Base-by-base conservation (phyloP, 73 alveolate genomes). In the Blepharisma japonicum region DNA sequence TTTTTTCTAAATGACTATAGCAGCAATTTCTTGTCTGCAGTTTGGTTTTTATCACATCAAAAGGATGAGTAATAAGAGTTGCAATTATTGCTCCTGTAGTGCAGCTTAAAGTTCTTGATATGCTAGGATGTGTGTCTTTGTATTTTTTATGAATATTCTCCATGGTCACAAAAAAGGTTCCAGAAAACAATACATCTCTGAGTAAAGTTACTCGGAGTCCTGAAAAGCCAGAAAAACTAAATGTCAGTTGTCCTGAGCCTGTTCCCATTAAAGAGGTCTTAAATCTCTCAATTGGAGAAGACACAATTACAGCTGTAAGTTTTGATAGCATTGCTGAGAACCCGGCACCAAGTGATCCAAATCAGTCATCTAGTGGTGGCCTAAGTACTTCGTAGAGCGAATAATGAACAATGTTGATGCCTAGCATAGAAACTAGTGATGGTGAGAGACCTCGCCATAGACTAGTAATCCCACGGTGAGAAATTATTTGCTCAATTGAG, bases 381-480 rank as follows among this genome's bases (percentile, higher is more conserved):
- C 23, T 0, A 25, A 25, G 23, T 8, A 20, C 18, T 25, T 61
- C 74, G 5, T 61, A 61, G 46, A n/a, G 23, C 14, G 74, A 39
- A 61, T 61, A 61, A 25, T 61, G 23, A 9, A 61, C 74, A 9
- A 61, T 61, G 47, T 61, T 61, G 18, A 39, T 14, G 14, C 47
- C 2, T 4, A 61, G 23, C 18, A 39, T 61, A 8, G 74, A 61
- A 20, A 61, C 23, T 61, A 39, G 23, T 8, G 50, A 8, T 61
- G 74, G 23, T 14, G 23, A 9, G 14, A 61, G 23, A 61, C 74
- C 74, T 61, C 74, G 39, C 74, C 74, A 61, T 61, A 61, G 47
- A 39, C 47, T 61, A 14, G 18, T 61, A 14, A 61, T 20, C 14
- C 74, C 74, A 2, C 47, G 14, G 2, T 61, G 18, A 8, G 14